Evolutionary conservation across 2,329 filamentous ascomycete genomes (phyloP).

Genomic region (Ophiosphaerella korrae): DNA sequence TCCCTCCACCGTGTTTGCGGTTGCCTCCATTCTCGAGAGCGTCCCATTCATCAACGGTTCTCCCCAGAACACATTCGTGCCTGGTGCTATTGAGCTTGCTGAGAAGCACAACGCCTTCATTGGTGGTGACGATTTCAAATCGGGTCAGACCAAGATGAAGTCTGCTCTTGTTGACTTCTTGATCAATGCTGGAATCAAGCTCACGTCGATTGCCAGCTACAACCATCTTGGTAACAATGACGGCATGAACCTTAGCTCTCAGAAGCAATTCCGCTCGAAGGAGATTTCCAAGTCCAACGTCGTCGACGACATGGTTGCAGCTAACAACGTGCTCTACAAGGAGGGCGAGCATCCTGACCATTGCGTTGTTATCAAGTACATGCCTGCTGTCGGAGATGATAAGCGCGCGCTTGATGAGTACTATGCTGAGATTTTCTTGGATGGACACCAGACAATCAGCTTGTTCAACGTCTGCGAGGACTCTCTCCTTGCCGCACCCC

Average conservation of each 20-base stretch:
- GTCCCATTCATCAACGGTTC: slow-evolving; percentile 98
- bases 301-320: slow-evolving; percentile 98
- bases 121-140: slow-evolving; percentile 99
- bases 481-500: slow-evolving; percentile 89
- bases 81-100: slow-evolving; percentile 86
- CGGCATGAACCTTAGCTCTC: slow-evolving; percentile 96
- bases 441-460: slow-evolving; percentile 96
- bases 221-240: slow-evolving; percentile 99
- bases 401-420: slow-evolving; percentile 99
- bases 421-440: slow-evolving; percentile 98
- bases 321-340: slow-evolving; percentile 89
- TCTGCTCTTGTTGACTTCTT: slow-evolving; percentile 97
- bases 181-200: slow-evolving; percentile 97
- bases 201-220: slow-evolving; percentile 98
- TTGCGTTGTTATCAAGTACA: slow-evolving; percentile 99
- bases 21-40: slow-evolving; percentile 88
- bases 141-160: slow-evolving; percentile 99
- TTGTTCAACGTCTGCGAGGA: slow-evolving; percentile 99
- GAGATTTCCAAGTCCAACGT: slow-evolving; percentile 99
- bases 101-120: slow-evolving; percentile 88
- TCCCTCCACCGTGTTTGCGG: slow-evolving; percentile 93
- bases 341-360: slow-evolving; percentile 95
- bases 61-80: slow-evolving; percentile 98
- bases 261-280: slow-evolving; percentile 98
- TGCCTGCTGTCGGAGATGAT: slow-evolving; percentile 98